Percentiles rank a stretch among this genome's conserved stretches.
These are phyloP conservation scores for Salvia miltiorrhiza DNA, from an alignment of 257 asterid genomes.

Conservation along the genomic window DNA sequence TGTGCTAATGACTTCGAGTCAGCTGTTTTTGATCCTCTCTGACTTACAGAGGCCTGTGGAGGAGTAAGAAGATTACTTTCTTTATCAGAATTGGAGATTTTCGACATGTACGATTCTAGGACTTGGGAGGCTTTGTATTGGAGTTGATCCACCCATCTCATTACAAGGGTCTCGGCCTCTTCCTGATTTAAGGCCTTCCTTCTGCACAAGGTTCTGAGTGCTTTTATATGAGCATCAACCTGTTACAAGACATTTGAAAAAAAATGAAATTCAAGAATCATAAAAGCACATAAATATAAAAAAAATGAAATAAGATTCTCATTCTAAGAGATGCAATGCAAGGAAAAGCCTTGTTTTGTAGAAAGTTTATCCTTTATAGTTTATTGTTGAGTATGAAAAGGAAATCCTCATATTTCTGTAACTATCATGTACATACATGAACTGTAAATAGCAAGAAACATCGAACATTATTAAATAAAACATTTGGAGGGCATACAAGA, in stretches of 20 bases:
- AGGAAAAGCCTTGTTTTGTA: not conserved
- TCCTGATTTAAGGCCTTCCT: constrained; percentile 54
- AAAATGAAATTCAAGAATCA: not conserved
- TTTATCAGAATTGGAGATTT: constrained; percentile 32
- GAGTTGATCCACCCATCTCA: constrained; percentile 70
- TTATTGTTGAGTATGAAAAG: not conserved
- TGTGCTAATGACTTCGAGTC: constrained; percentile 39
- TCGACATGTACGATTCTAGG: constrained; percentile 55
- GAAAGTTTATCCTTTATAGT: not conserved
- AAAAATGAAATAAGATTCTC: not conserved
- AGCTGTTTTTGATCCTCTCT: constrained; percentile 35
- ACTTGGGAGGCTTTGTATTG: constrained; percentile 54
- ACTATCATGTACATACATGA: constrained; percentile 7
- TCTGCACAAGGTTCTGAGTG: constrained; percentile 80
- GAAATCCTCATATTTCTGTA: not conserved
- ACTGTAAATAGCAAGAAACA: not conserved
- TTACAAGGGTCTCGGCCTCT: constrained; percentile 67
- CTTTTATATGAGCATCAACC: constrained; percentile 96
- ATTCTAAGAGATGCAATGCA: not conserved
- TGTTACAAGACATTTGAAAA: constrained; percentile 31
- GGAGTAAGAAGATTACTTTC: constrained; percentile 54
- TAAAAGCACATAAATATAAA: not conserved
- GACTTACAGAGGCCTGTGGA: constrained; percentile 39
- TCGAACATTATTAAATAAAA: not conserved
- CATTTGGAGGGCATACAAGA: not conserved